Base-by-base conservation (phyloP, 257 asterid species). In the Solanum ossicruentum region DNA sequence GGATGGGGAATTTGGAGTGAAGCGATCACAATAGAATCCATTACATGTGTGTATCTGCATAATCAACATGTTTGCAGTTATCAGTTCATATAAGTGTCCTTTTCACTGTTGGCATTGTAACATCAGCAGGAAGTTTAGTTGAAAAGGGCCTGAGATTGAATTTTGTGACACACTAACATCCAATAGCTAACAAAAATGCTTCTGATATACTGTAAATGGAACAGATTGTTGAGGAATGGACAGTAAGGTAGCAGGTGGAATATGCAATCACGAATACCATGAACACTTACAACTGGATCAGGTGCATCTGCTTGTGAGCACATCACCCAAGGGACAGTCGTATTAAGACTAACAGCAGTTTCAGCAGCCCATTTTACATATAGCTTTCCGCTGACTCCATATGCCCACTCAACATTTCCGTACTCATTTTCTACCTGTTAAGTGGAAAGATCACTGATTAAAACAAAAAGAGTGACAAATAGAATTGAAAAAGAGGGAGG, bases 241-340 rank as follows among this genome's bases (percentile, higher is more conserved):
- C 47, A 69, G 77, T 69, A 36, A 67, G 49, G 77, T 69, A 69
- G 47, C 11, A 9, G 51, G 51, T 36, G 77, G 77, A 36, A 69
- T 8, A 69, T 3, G 51, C 51, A 26, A 69, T 11, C 16, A 72
- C 17, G 16, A 84, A n/a, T 56, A 43, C 36, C 58, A 71, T 65
- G 10, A 85, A 0, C 84, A 82, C 94, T 80, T 90, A 93, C 98
- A 47, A 94, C 82, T 49, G 98, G 94, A 87, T 91, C 97, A 8
- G 96, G 98, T 39, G 97, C 98, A 88, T 94, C 95, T 69, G 3
- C 84, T 75, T 93, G 98, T 41, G 83, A 78, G 83, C 97, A 93
- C 98, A 93, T 94, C 88, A 94, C 98, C 98, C 97, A 94, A 17
- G 98, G 98, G 32, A 94, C 96, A 4, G 92, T 84, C 13, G 95